A percentile compares a stretch with the other conserved stretches of the same genome.
Evolutionary conservation across 306 rosid genomes (phyloP).

Genomic region (Calophaca sinica): DNA sequence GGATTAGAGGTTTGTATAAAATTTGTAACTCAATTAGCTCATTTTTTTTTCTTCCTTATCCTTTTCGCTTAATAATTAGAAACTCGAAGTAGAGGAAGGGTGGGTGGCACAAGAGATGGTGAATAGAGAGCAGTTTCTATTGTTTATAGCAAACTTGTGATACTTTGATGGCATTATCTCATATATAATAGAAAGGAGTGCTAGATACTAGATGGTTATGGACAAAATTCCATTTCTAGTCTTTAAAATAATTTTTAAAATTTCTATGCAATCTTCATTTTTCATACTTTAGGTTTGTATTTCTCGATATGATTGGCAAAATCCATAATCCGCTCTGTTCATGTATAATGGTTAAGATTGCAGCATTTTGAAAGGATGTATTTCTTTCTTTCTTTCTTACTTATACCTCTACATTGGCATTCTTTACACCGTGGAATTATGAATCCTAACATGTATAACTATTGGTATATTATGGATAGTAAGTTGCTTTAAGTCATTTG

Average conservation of each 20-base stretch:
- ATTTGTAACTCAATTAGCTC: slow-evolving; percentile 20
- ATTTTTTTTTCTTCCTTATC: neutral
- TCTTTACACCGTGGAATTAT: slow-evolving; percentile 8
- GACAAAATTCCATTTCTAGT: slow-evolving; percentile 5
- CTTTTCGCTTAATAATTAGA: neutral
- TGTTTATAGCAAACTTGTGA: slow-evolving; percentile 34
- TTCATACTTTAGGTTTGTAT: neutral
- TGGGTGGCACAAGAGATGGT: neutral
- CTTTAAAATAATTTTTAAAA: slow-evolving; percentile 3
- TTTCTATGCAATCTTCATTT: slow-evolving; percentile 1
- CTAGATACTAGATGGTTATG: neutral
- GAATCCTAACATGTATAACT: slow-evolving; percentile 24
- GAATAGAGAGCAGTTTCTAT: slow-evolving; percentile 8
- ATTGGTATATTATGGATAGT: neutral
- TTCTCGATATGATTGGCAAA: neutral
- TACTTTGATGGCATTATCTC: too few relatives aligned
- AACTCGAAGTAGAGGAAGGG: neutral
- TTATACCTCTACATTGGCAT: slow-evolving; percentile 7
- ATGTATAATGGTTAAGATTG: slow-evolving; percentile 18
- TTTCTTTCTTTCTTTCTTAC: slow-evolving; percentile 38
- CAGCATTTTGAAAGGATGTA: slow-evolving; percentile 25
- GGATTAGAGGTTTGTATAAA: slow-evolving; percentile 56
- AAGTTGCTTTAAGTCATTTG: slow-evolving; percentile 11
- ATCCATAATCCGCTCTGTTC: neutral
- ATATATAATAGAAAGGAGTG: slow-evolving; percentile 14